Base-by-base conservation (phyloP, 805 yeast species). In the Teunomyces funiuensis region DNA sequence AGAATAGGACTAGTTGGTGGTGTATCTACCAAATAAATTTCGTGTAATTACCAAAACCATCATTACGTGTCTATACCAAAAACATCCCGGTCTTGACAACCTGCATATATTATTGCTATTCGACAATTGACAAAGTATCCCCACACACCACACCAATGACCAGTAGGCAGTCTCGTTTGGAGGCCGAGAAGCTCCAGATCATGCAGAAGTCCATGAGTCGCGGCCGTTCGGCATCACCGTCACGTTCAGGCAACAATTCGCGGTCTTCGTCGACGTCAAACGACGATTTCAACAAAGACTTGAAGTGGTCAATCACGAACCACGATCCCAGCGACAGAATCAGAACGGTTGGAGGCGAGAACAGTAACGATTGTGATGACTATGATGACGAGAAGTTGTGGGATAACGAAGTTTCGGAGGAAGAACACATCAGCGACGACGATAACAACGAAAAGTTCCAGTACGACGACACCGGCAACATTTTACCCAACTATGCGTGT, bases 261-360 rank as follows among this genome's bases (percentile, higher is more conserved):
- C 52, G 74, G 29, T 65, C 72, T 14, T 58, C 66, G 13, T 65
- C 71, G 11, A 50, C 57, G 6, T 62, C 58, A 55, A 60, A 61
- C 29, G 71, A 66, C 37, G 73, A 65, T 28, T 60, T 51, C 44
- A 57, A 57, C 41, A 70, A 68, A 45, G 77, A 72, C 28, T 53
- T 77, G 42, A 76, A 76, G 50, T 83, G 85, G 81, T 76, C 86
- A 0, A 81, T 85, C 30, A 72, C 86, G 36, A 76, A 77, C 41
- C 85, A 80, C 51, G 90, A 85, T 52, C 95, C 95, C 0, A 81
- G 82, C 47, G 85, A 82, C 52, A 65, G 93, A 44, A 39, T 38
- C 8, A 28, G 16, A 14, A 41, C 8, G 45, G 43, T 20, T 37
- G 41, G n/a, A 11, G 43, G 34, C n/a, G 48, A 45, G 1, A 41